These are phyloP conservation scores for Chernovozyma sophiae-reginae DNA, from an alignment of 1,139 yeast species.

Conservation along the genomic window DNA sequence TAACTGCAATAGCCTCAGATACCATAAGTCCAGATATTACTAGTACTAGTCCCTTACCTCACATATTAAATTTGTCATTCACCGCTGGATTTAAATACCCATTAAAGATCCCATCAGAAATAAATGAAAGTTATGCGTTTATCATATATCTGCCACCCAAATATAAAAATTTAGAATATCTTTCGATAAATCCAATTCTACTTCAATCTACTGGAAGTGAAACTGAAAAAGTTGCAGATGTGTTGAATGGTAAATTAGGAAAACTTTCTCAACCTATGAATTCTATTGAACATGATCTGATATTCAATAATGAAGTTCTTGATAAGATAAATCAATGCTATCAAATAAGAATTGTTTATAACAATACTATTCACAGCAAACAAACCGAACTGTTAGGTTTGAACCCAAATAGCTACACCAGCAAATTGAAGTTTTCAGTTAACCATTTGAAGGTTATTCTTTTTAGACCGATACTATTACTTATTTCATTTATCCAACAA, in stretches of 20 bases:
- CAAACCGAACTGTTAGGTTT: neutral
- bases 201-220: conserved; percentile 48
- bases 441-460: neutral
- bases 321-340: conserved; percentile 5
- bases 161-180: conserved; percentile 71
- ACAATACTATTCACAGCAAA: neutral
- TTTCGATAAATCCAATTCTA: conserved; percentile 67
- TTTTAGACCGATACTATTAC: conserved; percentile 1
- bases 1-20: no score
- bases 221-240: conserved; percentile 3
- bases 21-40: no score
- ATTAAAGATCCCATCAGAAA: neutral
- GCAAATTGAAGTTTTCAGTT: neutral
- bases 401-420: no score
- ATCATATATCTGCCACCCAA: conserved; percentile 72
- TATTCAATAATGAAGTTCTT: conserved; percentile 3
- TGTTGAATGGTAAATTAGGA: neutral
- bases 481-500: conserved; percentile 1
- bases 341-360: neutral
- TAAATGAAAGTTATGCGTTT: conserved; percentile 25
- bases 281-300: neutral
- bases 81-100: neutral
- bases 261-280: neutral
- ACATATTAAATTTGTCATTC: neutral
- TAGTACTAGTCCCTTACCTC: no score